These are phyloP conservation scores for Trichosporon asahii DNA, from an alignment of 1,284 basidiomycete genomes.

Conservation along the genomic window DNA sequence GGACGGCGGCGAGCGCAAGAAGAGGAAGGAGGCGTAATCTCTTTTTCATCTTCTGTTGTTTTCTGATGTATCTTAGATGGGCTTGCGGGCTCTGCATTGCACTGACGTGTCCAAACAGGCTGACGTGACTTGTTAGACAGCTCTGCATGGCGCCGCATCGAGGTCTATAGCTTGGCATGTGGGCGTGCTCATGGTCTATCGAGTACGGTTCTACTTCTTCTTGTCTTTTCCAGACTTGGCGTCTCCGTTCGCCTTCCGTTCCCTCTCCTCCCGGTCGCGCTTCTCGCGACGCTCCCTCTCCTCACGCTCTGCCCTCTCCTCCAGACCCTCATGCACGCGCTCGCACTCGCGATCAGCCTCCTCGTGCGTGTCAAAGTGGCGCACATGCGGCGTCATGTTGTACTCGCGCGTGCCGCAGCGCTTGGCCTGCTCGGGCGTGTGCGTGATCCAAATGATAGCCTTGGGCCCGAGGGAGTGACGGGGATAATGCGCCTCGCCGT, in stretches of 20 bases:
- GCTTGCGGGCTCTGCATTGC: neutral
- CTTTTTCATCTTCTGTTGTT: neutral
- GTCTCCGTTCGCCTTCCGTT: neutral
- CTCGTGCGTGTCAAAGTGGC: neutral
- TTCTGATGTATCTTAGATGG: constrained; percentile 10
- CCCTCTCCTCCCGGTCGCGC: neutral
- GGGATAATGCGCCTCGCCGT: constrained; percentile 7
- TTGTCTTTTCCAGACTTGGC: neutral
- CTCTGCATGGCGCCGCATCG: too few species aligned
- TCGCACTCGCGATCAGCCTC: neutral
- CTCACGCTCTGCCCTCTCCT: neutral
- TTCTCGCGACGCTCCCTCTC: neutral
- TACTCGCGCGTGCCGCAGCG: constrained; percentile 63
- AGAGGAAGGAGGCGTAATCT: constrained; percentile 35
- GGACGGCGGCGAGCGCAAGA: constrained; percentile 24
- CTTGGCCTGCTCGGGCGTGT: constrained; percentile 71
- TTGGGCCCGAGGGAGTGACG: constrained; percentile 53
- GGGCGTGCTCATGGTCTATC: too few species aligned
- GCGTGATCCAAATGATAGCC: constrained; percentile 80
- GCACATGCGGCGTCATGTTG: constrained; percentile 26
- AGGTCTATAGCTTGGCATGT: neutral
- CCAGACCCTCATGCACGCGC: neutral
- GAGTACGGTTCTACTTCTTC: neutral
- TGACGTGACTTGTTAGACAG: too few species aligned
- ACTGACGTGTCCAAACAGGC: too few species aligned